Conservation (phyloP, 2,329 filamentous ascomycete species). For the Penicillium sp. region DNA sequence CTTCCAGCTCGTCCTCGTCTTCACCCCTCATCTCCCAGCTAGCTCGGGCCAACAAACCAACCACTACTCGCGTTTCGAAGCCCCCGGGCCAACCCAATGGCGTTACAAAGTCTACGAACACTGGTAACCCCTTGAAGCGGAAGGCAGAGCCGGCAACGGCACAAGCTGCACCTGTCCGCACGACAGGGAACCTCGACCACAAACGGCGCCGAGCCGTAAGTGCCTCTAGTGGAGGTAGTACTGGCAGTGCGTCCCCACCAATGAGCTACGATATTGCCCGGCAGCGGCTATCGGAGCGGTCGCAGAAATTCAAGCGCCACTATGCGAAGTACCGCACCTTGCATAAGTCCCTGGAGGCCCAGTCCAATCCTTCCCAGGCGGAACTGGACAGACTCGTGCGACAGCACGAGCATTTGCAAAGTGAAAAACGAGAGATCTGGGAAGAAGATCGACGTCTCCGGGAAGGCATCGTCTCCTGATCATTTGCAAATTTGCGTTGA, state of each 20-base stretch:
- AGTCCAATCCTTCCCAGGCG: constrained; percentile 45
- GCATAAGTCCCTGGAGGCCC: constrained; percentile 48
- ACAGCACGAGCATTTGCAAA: constrained; percentile 55
- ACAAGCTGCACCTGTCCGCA: constrained; percentile 25
- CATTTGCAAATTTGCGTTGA: background rate
- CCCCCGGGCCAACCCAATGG: constrained; percentile 27
- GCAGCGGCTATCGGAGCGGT: constrained; percentile 42
- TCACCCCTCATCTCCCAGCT: constrained; percentile 46
- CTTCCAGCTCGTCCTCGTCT: constrained; percentile 46
- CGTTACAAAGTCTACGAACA: constrained; percentile 24
- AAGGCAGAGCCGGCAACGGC: constrained; percentile 39
- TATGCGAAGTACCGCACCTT: constrained; percentile 60
- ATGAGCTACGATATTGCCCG: constrained; percentile 37
- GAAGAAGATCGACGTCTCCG: constrained; percentile 42
- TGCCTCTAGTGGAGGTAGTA: constrained; percentile 41
- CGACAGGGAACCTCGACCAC: constrained; percentile 42
- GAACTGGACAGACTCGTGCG: constrained; percentile 55
- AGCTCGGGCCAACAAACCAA: constrained; percentile 28
- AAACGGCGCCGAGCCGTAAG: constrained; percentile 41
- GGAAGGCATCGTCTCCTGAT: constrained; percentile 19
- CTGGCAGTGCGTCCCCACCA: constrained; percentile 42
- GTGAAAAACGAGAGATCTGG: constrained; percentile 61
- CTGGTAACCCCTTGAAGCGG: constrained; percentile 40
- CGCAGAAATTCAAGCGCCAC: constrained; percentile 54
- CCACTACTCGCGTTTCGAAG: constrained; percentile 19